Conservation (phyloP, 2,329 filamentous ascomycete species). For the Penicillium glabrum region DNA sequence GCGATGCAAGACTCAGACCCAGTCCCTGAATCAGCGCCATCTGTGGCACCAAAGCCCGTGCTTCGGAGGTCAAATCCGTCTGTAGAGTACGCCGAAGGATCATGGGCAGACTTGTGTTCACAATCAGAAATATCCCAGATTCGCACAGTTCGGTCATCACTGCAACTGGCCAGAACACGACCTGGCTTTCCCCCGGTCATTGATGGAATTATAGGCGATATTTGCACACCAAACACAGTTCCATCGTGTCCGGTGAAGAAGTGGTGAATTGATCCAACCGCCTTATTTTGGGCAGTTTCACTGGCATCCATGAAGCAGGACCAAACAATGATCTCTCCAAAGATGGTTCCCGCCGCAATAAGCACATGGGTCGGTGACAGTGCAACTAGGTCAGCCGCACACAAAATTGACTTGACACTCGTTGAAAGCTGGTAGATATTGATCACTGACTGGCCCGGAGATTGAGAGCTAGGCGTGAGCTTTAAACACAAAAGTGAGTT, state of each 20-base stretch:
- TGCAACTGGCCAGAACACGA: constrained; percentile 83
- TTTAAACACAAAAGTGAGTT: constrained; percentile 69
- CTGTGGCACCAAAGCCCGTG: constrained; percentile 62
- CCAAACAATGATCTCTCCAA: constrained; percentile 93
- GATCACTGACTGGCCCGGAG: constrained; percentile 23
- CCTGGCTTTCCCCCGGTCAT: constrained; percentile 39
- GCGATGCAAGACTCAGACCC: constrained; percentile 58
- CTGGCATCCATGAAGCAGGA: constrained; percentile 54
- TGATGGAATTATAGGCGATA: constrained; percentile 60
- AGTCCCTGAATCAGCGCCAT: constrained; percentile 28
- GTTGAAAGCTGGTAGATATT: constrained; percentile 45
- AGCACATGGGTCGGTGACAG: constrained; percentile 60
- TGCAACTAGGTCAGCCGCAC: constrained; percentile 75
- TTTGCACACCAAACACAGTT: constrained; percentile 85
- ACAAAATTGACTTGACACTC: constrained; percentile 75
- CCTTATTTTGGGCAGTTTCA: constrained; percentile 13
- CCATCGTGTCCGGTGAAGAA: constrained; percentile 76
- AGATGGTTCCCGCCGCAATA: constrained; percentile 85
- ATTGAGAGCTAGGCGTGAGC: constrained; percentile 12
- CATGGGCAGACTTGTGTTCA: constrained; percentile 28
- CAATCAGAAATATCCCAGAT: constrained; percentile 78
- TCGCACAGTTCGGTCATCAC: constrained; percentile 86
- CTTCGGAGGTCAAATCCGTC: constrained; percentile 46
- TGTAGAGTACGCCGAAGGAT: constrained; percentile 36
- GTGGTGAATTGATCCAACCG: constrained; percentile 49